Evolutionary conservation across 2,329 filamentous ascomycete species (phyloP).

Genomic region (Emergomyces orientalis): DNA sequence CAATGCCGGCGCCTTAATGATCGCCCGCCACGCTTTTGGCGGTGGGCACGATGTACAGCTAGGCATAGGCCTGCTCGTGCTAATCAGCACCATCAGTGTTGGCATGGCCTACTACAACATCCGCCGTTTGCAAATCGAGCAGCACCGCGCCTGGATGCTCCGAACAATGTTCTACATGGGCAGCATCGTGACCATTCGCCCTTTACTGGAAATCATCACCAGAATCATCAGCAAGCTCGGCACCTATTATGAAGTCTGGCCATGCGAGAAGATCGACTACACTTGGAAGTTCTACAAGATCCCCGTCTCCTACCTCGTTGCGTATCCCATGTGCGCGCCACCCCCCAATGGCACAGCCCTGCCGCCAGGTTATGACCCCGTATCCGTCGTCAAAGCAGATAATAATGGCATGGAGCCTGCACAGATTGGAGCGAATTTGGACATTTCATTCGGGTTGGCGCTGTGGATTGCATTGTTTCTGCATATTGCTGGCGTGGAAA

Average conservation of each 20-base stretch:
- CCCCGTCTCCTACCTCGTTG: slow-evolving; percentile 17
- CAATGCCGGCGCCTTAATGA: slow-evolving; percentile 46
- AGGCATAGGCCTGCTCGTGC: slow-evolving; percentile 35
- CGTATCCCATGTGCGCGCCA: slow-evolving; percentile 20
- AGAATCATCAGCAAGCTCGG: slow-evolving; percentile 30
- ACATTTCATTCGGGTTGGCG: slow-evolving; percentile 44
- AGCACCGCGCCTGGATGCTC: slow-evolving; percentile 57
- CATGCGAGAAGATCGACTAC: slow-evolving; percentile 44
- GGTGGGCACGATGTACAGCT: slow-evolving; percentile 45
- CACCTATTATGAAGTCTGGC: slow-evolving; percentile 28
- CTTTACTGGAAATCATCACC: slow-evolving; percentile 35
- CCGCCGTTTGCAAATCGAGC: slow-evolving; percentile 52
- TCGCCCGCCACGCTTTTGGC: slow-evolving; percentile 45
- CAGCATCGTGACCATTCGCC: slow-evolving; percentile 23
- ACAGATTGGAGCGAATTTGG: slow-evolving; percentile 37
- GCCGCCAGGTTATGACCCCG: background rate
- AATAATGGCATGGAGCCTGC: slow-evolving; percentile 15
- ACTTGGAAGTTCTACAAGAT: slow-evolving; percentile 31
- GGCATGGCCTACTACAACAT: slow-evolving; percentile 47
- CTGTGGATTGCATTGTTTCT: slow-evolving; percentile 46
- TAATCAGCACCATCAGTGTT: slow-evolving; percentile 39
- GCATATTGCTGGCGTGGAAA: slow-evolving; percentile 43
- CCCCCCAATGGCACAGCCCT: background rate
- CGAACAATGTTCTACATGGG: slow-evolving; percentile 42
- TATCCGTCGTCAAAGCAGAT: slow-evolving; percentile 13